Base-by-base conservation (phyloP, 371 early-diverging fungal genomes). In the Saksenaea oblongispora region DNA sequence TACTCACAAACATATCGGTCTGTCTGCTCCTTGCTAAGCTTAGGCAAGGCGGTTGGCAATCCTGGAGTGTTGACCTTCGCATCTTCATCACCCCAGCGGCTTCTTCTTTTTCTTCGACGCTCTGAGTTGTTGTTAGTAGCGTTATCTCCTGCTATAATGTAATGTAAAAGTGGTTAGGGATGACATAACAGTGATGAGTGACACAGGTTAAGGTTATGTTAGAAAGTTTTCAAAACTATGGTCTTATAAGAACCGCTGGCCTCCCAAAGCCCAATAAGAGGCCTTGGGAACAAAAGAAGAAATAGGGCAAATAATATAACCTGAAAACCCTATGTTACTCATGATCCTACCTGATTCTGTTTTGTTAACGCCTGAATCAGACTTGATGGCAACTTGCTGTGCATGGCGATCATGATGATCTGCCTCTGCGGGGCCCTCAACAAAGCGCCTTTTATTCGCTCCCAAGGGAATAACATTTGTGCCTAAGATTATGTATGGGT, bases 71-170 rank as follows among this genome's bases (percentile, higher is more conserved):
- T 80, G 58, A 93, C 83, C 61, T 90, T 88, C 56, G 82, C 74
- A 26, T 83, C 78, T 34, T 87, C 87, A 59, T 86, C 88, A 34
- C 96, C 96, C 98, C 98, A 98, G 35, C 98, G 90, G 72, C 87
- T 91, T 59, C 74, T 87, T 65, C 91, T 75, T 60, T 87, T 87
- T 64, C 84, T 78, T 60, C 61, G 75, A 2, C 80, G 73, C 37
- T 79, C 81, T 24, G 77, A 77, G 26, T 65, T 65, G 64, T 70
- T 70, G 47, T 36, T 37, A 51, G 56, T 17, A 51, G 58, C 59
- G 68, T 62, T 58, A 57, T 56, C 27, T 28, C 14, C 56, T n/a
- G 63, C 61, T 54, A 35, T 36, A 58, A 44, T 42, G 53, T 42
- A 42, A 34, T 57, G 42, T 34, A 35, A 42, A 28, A 26, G 54